Base-by-base conservation (phyloP, 768 basidiomycete genomes). In the Pilatotrama ljubarskyi region DNA sequence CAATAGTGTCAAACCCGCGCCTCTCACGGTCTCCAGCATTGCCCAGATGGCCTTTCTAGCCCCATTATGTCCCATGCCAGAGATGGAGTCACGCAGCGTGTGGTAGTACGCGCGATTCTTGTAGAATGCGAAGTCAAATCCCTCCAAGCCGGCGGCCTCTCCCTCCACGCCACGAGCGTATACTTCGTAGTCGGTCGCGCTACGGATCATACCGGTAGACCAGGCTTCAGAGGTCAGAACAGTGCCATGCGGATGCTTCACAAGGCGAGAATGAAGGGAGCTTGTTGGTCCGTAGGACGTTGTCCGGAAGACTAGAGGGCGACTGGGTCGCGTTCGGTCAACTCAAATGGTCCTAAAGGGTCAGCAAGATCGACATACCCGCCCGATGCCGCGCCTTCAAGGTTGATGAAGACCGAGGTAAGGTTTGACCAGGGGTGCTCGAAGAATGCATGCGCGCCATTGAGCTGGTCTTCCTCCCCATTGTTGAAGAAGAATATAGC, bases 401-500 rank as follows among this genome's bases (percentile, higher is more conserved):
- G 78, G 64, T 93, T 94, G 40, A 94, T 75, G 73, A 94, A 94
- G 0, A 80, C 80, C 25, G 83, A 78, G 0, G 83, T 79, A 22
- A 87, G 70, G 26, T 82, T 82, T 0, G 85, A 80, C 91, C 90
- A 93, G 0, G 88, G 85, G 61, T 94, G 91, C 63, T 83, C 76
- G 58, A 71, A 77, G 63, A 70, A 90, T 82, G 79, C 76, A 67
- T 85, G 85, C 8, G 90, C 87, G 22, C 91, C 91, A 60, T 87
- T 80, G 63, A 93, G 70, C 35, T 85, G 82, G 69, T 90, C 84
- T 66, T 94, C 91, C 68, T 93, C 92, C 1, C 87, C 91, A 61
- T 93, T 93, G 70, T 94, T 94, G 70, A 91, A 81, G 66, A 93
- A 91, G 77, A 93, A 91, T 3, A 94, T 73, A 6, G 86, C 86